Evolutionary conservation across 192 early-diverging fungal genomes (phyloP), one percentile per base, ranked within the genome.

Genomic region (Tieghemiomyces parasiticus): DNA sequence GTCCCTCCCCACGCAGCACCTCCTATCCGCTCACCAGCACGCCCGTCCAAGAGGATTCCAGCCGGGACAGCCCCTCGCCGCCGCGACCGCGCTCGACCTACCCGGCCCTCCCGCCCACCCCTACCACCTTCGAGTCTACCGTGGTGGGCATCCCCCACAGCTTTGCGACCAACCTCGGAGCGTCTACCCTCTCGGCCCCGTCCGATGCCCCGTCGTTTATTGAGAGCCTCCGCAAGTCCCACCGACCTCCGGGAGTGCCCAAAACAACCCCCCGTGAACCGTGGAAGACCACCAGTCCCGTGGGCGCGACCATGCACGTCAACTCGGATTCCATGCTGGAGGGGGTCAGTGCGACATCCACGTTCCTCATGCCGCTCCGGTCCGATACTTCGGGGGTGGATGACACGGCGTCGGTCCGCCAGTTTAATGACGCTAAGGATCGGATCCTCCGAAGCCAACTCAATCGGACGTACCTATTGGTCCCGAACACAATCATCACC

Each of bases 11-110:
- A n/a, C n/a, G n/a, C n/a, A n/a, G n/a, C n/a, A n/a, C n/a, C n/a
- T n/a, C n/a, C n/a, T n/a, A n/a, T n/a, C 55, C 55, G 10, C 55
- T 58, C 32, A 58, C 55, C 19, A 58, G 55, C 33, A 58, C 55
- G 19, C 55, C 55, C 3, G 55, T 58, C 22, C 55, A 58, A 38
- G 55, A 35, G 16, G 55, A 58, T 35, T 13, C 22, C 50, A 24
- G 19, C 2, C 20, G 14, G 30, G 50, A 52, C 22, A 29, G 26
- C 16, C 50, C 50, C 16, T 52, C 50, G 0, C 50, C 50, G 16
- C 50, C 22, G 22, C 26, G 24, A 25, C 26, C 26, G 24, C 26
- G 20, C 50, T 30, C 50, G 4, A 13, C 55, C n/a, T 58, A 58
- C n/a, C 55, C 55, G 24, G 13, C 55, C 22, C 10, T 58, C 13